These are phyloP conservation scores for Metarhizium anisopliae DNA, from an alignment of 2,329 filamentous ascomycete genomes.

Conservation along the genomic window DNA sequence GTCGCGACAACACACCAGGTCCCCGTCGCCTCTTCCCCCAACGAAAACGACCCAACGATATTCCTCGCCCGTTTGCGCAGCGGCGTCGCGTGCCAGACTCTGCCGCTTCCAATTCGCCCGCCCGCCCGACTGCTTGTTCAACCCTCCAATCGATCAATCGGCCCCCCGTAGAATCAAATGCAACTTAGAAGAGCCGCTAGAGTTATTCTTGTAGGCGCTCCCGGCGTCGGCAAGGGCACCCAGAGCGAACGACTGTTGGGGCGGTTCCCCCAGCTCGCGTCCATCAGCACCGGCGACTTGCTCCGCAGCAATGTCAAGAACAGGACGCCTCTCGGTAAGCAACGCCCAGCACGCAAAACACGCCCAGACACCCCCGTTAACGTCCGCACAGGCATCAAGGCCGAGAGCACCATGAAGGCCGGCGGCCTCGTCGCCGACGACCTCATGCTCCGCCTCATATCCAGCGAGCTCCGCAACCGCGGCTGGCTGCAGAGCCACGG, in stretches of 20 bases:
- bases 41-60: not conserved
- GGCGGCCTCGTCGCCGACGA: slow-evolving; percentile 87
- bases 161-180: slow-evolving; percentile 32
- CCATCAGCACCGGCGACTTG: slow-evolving; percentile 90
- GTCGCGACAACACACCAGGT: no score
- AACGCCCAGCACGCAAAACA: not conserved
- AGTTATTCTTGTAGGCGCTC: slow-evolving; percentile 89
- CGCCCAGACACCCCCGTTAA: not conserved
- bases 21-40: not conserved
- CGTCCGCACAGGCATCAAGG: slow-evolving; percentile 63
- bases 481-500: slow-evolving; percentile 64
- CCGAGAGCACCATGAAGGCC: slow-evolving; percentile 77
- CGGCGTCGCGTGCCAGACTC: not conserved
- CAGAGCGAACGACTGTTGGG: slow-evolving; percentile 83
- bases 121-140: no score
- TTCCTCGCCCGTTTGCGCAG: not conserved
- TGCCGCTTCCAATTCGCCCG: not conserved
- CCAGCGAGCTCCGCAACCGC: slow-evolving; percentile 74
- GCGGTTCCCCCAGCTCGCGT: slow-evolving; percentile 79
- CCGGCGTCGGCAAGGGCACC: slow-evolving; percentile 95
- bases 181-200: slow-evolving; percentile 73
- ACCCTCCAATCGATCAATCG: not conserved
- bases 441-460: slow-evolving; percentile 86
- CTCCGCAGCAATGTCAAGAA: slow-evolving; percentile 87
- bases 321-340: slow-evolving; percentile 70